Conservation (phyloP, 1,284 basidiomycete genomes). For the Moesziomyces aphidis region DNA sequence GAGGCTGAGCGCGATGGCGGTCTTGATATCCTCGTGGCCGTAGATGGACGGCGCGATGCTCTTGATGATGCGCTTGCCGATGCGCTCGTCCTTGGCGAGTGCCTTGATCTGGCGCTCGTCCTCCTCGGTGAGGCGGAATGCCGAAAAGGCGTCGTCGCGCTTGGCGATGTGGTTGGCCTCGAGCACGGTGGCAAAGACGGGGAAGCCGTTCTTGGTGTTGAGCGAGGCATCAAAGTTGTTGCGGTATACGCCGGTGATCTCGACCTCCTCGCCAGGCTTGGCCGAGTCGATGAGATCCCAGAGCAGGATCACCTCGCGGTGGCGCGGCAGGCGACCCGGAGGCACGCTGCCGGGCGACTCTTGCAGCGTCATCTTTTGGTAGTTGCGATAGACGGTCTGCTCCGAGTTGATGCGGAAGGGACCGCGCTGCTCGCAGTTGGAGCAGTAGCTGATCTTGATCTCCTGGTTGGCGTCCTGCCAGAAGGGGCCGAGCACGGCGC, state of each 20-base stretch:
- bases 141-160: slow-evolving; percentile 92
- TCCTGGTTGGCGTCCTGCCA: slow-evolving; percentile 96
- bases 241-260: slow-evolving; percentile 90
- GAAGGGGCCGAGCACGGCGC: slow-evolving; percentile 91
- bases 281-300: slow-evolving; percentile 99
- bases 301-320: slow-evolving; percentile 93
- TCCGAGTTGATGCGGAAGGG: slow-evolving; percentile 97
- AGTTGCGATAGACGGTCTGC: slow-evolving; percentile 98
- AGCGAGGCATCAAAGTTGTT: slow-evolving; percentile 99
- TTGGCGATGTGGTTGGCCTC: slow-evolving; percentile 92
- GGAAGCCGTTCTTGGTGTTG: slow-evolving; percentile 99
- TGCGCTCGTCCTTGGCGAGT: slow-evolving; percentile 89
- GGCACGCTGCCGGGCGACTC: slow-evolving; percentile 99
- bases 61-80: slow-evolving; percentile 96
- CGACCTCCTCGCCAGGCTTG: slow-evolving; percentile 97
- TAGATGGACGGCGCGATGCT: slow-evolving; percentile 98
- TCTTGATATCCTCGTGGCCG: slow-evolving; percentile 99
- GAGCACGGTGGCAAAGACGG: slow-evolving; percentile 97
- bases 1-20: slow-evolving; percentile 91
- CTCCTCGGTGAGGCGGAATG: slow-evolving; percentile 94
- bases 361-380: slow-evolving; percentile 98
- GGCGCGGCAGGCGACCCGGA: slow-evolving; percentile 92
- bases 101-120: slow-evolving; percentile 91
- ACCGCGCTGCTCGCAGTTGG: slow-evolving; percentile 90
- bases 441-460: slow-evolving; percentile 86